Conservation (phyloP, 352 stramenopile species). For the Phytophthora multivora region DNA sequence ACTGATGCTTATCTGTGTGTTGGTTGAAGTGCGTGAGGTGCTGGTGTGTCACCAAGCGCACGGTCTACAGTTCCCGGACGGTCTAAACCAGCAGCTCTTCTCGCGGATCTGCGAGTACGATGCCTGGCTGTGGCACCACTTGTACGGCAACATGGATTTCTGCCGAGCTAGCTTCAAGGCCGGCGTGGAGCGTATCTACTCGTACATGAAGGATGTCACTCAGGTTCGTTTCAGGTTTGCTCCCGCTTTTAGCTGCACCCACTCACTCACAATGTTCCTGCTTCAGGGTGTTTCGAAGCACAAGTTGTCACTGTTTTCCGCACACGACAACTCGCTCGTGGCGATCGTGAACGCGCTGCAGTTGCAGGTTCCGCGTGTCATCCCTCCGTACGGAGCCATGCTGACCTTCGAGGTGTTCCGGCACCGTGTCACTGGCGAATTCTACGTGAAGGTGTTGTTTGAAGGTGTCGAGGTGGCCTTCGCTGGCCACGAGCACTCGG, state of each 20-base stretch:
- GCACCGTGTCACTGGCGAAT: slow-evolving; percentile 40
- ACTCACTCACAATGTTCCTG: background rate
- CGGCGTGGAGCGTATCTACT: slow-evolving; percentile 61
- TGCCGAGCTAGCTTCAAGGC: slow-evolving; percentile 63
- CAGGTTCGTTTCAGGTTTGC: slow-evolving; percentile 33
- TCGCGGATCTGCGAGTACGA: slow-evolving; percentile 65
- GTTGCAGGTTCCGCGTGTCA: slow-evolving; percentile 51
- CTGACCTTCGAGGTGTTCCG: slow-evolving; percentile 75
- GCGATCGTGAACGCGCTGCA: slow-evolving; percentile 69
- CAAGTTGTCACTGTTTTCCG: slow-evolving; percentile 78
- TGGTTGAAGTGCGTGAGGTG: slow-evolving; percentile 67
- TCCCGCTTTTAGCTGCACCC: background rate
- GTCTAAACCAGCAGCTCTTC: slow-evolving; percentile 64
- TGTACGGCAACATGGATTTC: slow-evolving; percentile 75
- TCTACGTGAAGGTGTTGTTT: slow-evolving; percentile 60
- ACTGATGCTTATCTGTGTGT: background rate
- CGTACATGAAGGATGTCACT: slow-evolving; percentile 45
- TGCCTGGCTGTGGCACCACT: slow-evolving; percentile 75
- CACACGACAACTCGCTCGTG: slow-evolving; percentile 83
- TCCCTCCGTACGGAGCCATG: slow-evolving; percentile 76
- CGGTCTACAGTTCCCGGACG: slow-evolving; percentile 56
- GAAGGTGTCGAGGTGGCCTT: slow-evolving; percentile 58
- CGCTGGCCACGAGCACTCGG: slow-evolving; percentile 37
- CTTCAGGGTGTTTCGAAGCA: slow-evolving; percentile 24
- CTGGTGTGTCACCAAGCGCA: slow-evolving; percentile 71